These are phyloP conservation scores for Allomyces arbusculus DNA, from an alignment of 192 early-diverging fungal genomes.

Conservation along the genomic window DNA sequence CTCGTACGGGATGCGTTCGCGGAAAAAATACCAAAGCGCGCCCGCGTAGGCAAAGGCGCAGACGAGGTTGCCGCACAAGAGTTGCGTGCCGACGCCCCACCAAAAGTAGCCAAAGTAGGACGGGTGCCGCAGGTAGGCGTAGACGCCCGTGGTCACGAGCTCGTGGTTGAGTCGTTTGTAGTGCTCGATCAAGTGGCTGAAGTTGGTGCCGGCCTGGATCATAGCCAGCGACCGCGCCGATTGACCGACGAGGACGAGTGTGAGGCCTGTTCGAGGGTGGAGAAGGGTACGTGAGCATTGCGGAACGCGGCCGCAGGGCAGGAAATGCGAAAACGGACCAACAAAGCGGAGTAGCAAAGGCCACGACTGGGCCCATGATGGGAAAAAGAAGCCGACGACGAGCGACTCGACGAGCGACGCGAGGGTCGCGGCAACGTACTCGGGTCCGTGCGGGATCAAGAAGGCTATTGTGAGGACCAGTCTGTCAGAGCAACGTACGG, in stretches of 20 bases:
- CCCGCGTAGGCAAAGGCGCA: constrained; percentile 40
- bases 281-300: not conserved
- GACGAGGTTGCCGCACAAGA: constrained; percentile 60
- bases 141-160: constrained; percentile 73
- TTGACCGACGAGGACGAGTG: constrained; percentile 48
- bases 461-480: constrained; percentile 26
- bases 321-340: constrained; percentile 6
- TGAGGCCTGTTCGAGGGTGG: constrained; percentile 22
- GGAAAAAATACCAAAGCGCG: constrained; percentile 56
- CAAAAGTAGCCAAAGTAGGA: constrained; percentile 89
- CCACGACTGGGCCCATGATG: constrained; percentile 21
- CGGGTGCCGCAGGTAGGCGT: constrained; percentile 77
- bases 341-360: constrained; percentile 17
- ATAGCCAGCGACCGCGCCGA: constrained; percentile 59
- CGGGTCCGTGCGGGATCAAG: constrained; percentile 46
- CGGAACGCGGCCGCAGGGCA: too few relatives aligned
- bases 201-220: constrained; percentile 76
- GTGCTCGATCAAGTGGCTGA: constrained; percentile 59
- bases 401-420: constrained; percentile 46
- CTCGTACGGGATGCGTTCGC: constrained; percentile 51
- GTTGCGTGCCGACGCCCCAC: constrained; percentile 64
- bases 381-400: constrained; percentile 41
- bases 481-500: constrained; percentile 6
- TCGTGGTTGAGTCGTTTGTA: constrained; percentile 46
- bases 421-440: constrained; percentile 49